Evolutionary conservation across 805 yeast genomes (phyloP).

Genomic region (Danielia reshetovae): DNA sequence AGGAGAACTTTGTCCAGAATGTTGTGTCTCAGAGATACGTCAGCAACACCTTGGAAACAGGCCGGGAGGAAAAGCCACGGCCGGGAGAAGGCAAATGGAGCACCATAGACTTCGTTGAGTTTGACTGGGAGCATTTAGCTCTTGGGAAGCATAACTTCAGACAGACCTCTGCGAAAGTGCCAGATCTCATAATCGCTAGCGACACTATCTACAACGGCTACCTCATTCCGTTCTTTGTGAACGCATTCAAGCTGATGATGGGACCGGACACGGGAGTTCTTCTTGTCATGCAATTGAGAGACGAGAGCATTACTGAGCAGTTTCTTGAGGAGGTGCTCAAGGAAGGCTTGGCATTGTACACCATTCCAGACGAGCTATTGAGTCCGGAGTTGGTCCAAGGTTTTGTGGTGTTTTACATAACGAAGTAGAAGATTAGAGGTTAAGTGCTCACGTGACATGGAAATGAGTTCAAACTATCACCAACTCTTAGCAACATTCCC

Average conservation of each 20-base stretch:
- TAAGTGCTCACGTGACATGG: too few species aligned
- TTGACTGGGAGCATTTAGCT: slow-evolving; percentile 58
- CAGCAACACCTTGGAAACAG: slow-evolving; percentile 8
- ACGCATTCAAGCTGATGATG: slow-evolving; percentile 37
- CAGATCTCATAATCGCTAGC: slow-evolving; percentile 54
- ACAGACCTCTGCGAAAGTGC: slow-evolving; percentile 13
- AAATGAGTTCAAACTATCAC: too few species aligned
- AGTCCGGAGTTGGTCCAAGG: slow-evolving; percentile 35
- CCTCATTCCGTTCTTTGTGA: slow-evolving; percentile 47
- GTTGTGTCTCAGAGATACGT: slow-evolving; percentile 10
- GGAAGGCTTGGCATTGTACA: slow-evolving; percentile 31
- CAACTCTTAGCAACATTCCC: not conserved
- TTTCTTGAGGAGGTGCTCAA: slow-evolving; percentile 36
- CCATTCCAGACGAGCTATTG: slow-evolving; percentile 29
- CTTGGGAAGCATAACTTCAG: slow-evolving; percentile 23
- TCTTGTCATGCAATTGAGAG: slow-evolving; percentile 51
- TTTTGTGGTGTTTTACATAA: slow-evolving; percentile 40
- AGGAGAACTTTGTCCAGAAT: slow-evolving; percentile 43
- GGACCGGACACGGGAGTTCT: slow-evolving; percentile 30
- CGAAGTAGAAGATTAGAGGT: slow-evolving; percentile 1
- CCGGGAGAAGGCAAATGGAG: slow-evolving; percentile 4
- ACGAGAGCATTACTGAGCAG: slow-evolving; percentile 44
- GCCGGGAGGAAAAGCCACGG: not conserved
- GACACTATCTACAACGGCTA: slow-evolving; percentile 66
- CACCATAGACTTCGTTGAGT: slow-evolving; percentile 44